A percentile compares a stretch with the other conserved stretches of the same genome.
These are phyloP conservation scores for Neofusicoccum parvum DNA, from an alignment of 2,329 filamentous ascomycete species.

Conservation along the genomic window DNA sequence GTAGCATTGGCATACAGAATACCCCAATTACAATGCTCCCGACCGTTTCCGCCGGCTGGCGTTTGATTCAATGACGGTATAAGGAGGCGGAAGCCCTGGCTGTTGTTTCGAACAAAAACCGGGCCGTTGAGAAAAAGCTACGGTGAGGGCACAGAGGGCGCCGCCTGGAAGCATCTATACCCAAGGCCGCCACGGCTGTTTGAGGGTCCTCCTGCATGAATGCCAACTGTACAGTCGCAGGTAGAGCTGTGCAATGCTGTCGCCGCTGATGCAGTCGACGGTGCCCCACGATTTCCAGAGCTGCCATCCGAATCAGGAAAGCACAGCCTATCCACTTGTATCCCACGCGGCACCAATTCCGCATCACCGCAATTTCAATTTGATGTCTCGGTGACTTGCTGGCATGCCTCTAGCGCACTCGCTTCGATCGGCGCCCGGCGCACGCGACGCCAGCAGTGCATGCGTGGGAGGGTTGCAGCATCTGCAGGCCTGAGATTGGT, in stretches of 20 bases:
- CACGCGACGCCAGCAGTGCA: not conserved
- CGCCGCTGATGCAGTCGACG: not conserved
- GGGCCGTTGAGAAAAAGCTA: conserved; percentile 1
- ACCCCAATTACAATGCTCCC: conserved; percentile 14
- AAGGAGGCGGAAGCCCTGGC: not conserved
- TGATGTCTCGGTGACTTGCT: not conserved
- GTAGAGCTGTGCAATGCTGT: not conserved
- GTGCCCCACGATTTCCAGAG: not conserved
- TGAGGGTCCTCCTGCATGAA: not conserved
- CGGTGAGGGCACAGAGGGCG: not conserved
- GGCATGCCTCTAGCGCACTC: not conserved
- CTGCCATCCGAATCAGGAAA: not conserved
- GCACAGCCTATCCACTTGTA: not conserved
- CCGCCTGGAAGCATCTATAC: not conserved
- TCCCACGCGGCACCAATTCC: conserved; percentile 9
- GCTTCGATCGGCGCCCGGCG: not conserved
- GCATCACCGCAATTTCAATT: conserved; percentile 13
- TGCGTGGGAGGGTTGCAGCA: conserved; percentile 6
- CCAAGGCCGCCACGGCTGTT: not conserved
- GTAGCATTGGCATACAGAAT: conserved; percentile 17
- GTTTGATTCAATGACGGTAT: not conserved
- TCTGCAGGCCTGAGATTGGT: conserved; percentile 3
- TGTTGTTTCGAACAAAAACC: not conserved
- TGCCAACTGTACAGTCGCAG: not conserved
- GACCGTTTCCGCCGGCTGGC: not conserved